These are phyloP conservation scores for Acacia confusa DNA, from an alignment of 306 rosid species.

Conservation along the genomic window DNA sequence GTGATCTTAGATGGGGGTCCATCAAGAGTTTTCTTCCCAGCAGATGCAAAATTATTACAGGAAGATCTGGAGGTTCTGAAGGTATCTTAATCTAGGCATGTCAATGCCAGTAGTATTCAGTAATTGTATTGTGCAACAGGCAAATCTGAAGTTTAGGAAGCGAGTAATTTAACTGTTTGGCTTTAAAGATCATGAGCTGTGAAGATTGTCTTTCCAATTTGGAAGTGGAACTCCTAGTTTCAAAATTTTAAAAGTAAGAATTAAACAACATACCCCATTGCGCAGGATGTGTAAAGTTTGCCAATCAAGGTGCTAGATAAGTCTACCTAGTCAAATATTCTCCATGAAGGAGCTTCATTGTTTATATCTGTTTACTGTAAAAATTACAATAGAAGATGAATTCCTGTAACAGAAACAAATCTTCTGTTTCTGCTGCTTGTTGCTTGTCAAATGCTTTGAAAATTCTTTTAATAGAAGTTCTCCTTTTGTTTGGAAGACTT, in stretches of 20 bases:
- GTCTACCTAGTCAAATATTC: background rate
- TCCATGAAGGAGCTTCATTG: background rate
- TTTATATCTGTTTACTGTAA: background rate
- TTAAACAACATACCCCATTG: background rate
- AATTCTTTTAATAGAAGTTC: background rate
- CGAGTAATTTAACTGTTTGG: slow-evolving; percentile 16
- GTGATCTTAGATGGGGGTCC: slow-evolving; percentile 92
- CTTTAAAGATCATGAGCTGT: slow-evolving; percentile 3
- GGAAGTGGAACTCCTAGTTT: background rate
- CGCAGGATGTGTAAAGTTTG: background rate
- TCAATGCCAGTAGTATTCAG: slow-evolving; percentile 15
- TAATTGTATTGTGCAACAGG: slow-evolving; percentile 21
- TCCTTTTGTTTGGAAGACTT: slow-evolving; percentile 1
- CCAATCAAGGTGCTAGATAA: background rate
- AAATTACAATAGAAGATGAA: background rate
- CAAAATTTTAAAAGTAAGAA: background rate
- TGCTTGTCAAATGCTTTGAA: background rate
- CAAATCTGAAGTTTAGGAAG: slow-evolving; percentile 1
- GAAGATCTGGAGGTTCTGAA: slow-evolving; percentile 93
- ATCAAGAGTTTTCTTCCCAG: slow-evolving; percentile 60
- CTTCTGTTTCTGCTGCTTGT: background rate
- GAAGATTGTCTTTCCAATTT: background rate
- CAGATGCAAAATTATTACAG: slow-evolving; percentile 80
- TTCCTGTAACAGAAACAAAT: background rate
- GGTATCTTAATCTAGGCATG: slow-evolving; percentile 47